phyloP scores from a whole-genome alignment of 1,139 yeast species.

The Diutina neorugosa region DNA sequence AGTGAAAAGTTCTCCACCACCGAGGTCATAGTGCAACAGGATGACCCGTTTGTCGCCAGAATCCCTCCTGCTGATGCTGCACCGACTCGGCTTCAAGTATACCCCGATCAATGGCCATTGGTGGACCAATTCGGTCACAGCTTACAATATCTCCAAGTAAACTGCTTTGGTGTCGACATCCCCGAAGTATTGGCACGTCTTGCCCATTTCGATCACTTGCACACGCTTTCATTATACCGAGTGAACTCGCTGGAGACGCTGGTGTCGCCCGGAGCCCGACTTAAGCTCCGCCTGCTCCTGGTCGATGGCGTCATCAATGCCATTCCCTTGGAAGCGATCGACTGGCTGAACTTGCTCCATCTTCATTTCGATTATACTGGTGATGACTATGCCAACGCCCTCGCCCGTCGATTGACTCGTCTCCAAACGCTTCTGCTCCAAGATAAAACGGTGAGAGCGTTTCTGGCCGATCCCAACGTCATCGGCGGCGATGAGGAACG shows the following conservation, averaged over 20 bases:
- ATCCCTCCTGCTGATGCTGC: background rate
- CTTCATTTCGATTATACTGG: conserved; percentile 1
- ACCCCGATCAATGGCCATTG: background rate
- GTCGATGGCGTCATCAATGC: conserved; percentile 3
- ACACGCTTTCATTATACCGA: background rate
- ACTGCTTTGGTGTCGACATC: conserved; percentile 2
- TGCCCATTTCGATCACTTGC: background rate
- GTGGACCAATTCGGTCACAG: background rate
- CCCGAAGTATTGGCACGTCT: background rate
- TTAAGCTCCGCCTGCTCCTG: background rate
- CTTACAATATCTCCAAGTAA: background rate
- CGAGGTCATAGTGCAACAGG: background rate
- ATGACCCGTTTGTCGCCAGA: background rate
- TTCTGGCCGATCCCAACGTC: background rate
- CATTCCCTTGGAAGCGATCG: background rate
- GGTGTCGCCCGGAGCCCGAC: background rate
- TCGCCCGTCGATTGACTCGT: background rate
- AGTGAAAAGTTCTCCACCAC: background rate
- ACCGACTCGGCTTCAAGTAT: background rate
- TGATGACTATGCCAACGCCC: background rate
- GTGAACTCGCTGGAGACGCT: conserved; percentile 1
- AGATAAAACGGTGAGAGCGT: conserved; percentile 2
- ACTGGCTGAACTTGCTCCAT: background rate
- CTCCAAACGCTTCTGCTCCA: conserved; percentile 1
- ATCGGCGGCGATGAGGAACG: background rate